Conservation (phyloP, 441 rosid genomes). For the Populus hybrid region DNA sequence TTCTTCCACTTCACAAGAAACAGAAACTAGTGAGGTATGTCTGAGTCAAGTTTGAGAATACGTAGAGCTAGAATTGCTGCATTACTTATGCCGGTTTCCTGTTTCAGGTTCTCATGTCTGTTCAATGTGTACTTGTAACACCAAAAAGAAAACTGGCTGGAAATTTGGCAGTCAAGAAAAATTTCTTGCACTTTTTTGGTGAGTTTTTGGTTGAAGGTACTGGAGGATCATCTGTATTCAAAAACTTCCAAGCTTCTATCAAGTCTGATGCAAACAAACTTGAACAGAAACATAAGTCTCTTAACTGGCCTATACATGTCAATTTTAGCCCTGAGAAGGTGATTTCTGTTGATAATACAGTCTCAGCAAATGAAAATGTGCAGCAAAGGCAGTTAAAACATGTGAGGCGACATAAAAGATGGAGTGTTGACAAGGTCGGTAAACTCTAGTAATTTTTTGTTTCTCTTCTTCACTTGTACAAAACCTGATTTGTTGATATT, state of each 20-base stretch:
- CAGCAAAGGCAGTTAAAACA: slow-evolving; percentile 54
- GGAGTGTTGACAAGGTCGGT: slow-evolving; percentile 84
- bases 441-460: slow-evolving; percentile 13
- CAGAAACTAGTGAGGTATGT: slow-evolving; percentile 79
- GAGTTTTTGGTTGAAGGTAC: slow-evolving; percentile 95
- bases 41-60: slow-evolving; percentile 15
- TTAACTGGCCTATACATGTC: slow-evolving; percentile 52
- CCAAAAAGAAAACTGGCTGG: slow-evolving; percentile 97
- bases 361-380: slow-evolving; percentile 38
- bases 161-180: slow-evolving; percentile 79
- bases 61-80: slow-evolving; percentile 16
- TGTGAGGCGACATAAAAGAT: slow-evolving; percentile 91
- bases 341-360: slow-evolving; percentile 40
- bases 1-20: slow-evolving; percentile 64
- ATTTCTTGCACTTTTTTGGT: slow-evolving; percentile 88
- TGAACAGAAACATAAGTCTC: slow-evolving; percentile 59
- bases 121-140: slow-evolving; percentile 89
- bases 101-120: slow-evolving; percentile 75
- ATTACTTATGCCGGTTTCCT: slow-evolving; percentile 30
- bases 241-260: slow-evolving; percentile 52
- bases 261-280: slow-evolving; percentile 54
- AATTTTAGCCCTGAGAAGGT: slow-evolving; percentile 49
- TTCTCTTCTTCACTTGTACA: slow-evolving; percentile 20
- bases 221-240: slow-evolving; percentile 89
- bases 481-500: slow-evolving; percentile 25